A percentile compares a stretch with the other conserved stretches of the same genome.
Evolutionary conservation across 805 yeast genomes (phyloP).

Genomic region (Barnettozyma salicaria): DNA sequence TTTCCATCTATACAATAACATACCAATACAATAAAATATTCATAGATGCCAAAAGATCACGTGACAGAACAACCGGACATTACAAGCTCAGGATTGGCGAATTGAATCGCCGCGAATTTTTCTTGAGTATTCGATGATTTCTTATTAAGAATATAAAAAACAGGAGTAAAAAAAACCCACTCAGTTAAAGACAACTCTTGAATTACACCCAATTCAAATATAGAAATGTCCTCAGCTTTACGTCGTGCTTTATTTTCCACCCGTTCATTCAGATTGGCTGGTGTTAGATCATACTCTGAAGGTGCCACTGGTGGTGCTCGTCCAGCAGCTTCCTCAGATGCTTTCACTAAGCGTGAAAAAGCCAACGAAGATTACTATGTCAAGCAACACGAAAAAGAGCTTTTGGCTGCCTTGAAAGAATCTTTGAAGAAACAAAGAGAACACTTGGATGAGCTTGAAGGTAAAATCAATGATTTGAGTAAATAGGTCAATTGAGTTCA

Average conservation of each 20-base stretch:
- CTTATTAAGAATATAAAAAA: too few relatives aligned
- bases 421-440: conserved; percentile 71
- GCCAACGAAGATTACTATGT: conserved; percentile 84
- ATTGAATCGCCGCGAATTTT: too few relatives aligned
- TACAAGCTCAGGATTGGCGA: too few relatives aligned
- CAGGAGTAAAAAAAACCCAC: conserved; percentile 4
- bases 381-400: conserved; percentile 87
- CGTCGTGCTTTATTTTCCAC: conserved; percentile 34
- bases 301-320: conserved; percentile 61
- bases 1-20: too few relatives aligned
- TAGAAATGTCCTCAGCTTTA: conserved; percentile 21
- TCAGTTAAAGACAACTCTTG: not conserved
- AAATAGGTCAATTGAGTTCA: conserved; percentile 6
- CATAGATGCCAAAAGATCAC: too few relatives aligned
- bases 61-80: too few relatives aligned
- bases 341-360: conserved; percentile 82
- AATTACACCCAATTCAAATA: not conserved
- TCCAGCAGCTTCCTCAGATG: conserved; percentile 46
- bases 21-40: too few relatives aligned
- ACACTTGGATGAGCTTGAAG: conserved; percentile 45
- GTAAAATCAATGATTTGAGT: conserved; percentile 30
- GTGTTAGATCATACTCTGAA: conserved; percentile 37
- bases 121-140: too few relatives aligned
- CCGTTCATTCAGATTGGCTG: conserved; percentile 19
- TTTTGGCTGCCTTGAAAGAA: conserved; percentile 68